Percentiles rank a stretch among this genome's conserved stretches.
Evolutionary conservation across 2,329 filamentous ascomycete species (phyloP).

Genomic region (Aspergillus oerlinghausenensis): DNA sequence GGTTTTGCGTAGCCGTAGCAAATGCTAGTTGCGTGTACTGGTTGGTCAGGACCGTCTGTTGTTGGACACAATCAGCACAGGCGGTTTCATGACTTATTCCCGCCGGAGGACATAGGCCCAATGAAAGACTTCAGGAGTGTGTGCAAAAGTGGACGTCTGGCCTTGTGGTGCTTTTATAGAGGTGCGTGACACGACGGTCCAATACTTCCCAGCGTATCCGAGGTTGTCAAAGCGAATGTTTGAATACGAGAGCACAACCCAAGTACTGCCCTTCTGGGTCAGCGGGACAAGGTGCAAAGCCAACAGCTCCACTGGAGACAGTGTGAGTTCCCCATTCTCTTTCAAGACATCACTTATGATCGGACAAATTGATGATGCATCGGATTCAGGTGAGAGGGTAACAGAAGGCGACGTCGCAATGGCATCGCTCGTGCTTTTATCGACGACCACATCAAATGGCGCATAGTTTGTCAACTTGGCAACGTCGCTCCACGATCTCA

Average conservation of each 20-base stretch:
- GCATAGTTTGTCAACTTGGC: conserved; percentile 19
- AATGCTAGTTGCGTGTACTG: neutral
- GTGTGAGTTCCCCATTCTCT: conserved; percentile 3
- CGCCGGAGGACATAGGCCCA: conserved; percentile 33
- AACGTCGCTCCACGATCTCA: conserved; percentile 30
- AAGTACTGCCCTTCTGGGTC: conserved; percentile 23
- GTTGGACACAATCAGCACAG: neutral
- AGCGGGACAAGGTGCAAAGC: conserved; percentile 29
- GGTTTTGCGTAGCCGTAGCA: neutral
- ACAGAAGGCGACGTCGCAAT: conserved; percentile 26
- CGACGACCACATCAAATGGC: conserved; percentile 31
- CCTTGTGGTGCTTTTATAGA: conserved; percentile 30
- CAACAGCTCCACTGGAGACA: conserved; percentile 35
- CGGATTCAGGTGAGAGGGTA: conserved; percentile 9
- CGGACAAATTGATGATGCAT: conserved; percentile 16
- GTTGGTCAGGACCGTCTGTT: neutral
- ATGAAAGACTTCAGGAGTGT: conserved; percentile 32
- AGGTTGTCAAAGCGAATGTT: conserved; percentile 29
- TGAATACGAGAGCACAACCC: conserved; percentile 34
- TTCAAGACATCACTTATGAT: conserved; percentile 14
- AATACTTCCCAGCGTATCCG: conserved; percentile 19
- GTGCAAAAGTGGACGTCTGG: conserved; percentile 20
- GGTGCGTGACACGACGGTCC: conserved; percentile 25
- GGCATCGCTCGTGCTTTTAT: conserved; percentile 37
- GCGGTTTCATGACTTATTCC: conserved; percentile 12